Percentiles rank a stretch among this genome's conserved stretches.
These are phyloP conservation scores for Ophidiomyces ophidiicola DNA, from an alignment of 2,329 filamentous ascomycete species.

Conservation along the genomic window DNA sequence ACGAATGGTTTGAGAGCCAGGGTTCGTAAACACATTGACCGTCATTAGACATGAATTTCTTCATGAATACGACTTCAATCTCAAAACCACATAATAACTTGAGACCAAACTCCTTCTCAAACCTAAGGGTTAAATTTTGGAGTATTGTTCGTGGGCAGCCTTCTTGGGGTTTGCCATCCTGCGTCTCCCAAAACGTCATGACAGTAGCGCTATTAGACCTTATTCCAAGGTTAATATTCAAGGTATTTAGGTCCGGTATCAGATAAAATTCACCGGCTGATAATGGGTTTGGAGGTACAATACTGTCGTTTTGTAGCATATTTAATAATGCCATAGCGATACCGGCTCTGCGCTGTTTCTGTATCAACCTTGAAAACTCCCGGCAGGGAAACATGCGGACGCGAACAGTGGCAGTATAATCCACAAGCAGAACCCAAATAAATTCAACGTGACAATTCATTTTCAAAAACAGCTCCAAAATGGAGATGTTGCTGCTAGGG, in stretches of 20 bases:
- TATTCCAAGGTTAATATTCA: slow-evolving; percentile 45
- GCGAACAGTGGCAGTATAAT: slow-evolving; percentile 59
- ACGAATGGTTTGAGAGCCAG: slow-evolving; percentile 54
- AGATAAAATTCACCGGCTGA: slow-evolving; percentile 55
- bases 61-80: slow-evolving; percentile 64
- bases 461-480: background rate
- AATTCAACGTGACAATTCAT: slow-evolving; percentile 45
- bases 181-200: slow-evolving; percentile 53
- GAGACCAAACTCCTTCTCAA: slow-evolving; percentile 42
- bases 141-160: slow-evolving; percentile 58
- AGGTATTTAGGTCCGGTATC: slow-evolving; percentile 51
- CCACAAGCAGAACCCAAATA: slow-evolving; percentile 63
- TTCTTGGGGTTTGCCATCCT: slow-evolving; percentile 39
- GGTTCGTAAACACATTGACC: slow-evolving; percentile 32
- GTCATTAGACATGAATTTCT: slow-evolving; percentile 29
- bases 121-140: slow-evolving; percentile 41
- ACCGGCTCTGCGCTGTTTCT: slow-evolving; percentile 41
- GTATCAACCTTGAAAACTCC: slow-evolving; percentile 40
- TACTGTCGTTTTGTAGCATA: slow-evolving; percentile 54
- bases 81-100: slow-evolving; percentile 64
- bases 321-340: slow-evolving; percentile 54
- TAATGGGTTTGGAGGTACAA: slow-evolving; percentile 41
- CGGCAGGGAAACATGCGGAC: slow-evolving; percentile 56
- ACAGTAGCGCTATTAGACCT: slow-evolving; percentile 50
- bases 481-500: background rate